Evolutionary conservation across 352 stramenopile genomes (phyloP).

Genomic region (Phytopythium helicoides): DNA sequence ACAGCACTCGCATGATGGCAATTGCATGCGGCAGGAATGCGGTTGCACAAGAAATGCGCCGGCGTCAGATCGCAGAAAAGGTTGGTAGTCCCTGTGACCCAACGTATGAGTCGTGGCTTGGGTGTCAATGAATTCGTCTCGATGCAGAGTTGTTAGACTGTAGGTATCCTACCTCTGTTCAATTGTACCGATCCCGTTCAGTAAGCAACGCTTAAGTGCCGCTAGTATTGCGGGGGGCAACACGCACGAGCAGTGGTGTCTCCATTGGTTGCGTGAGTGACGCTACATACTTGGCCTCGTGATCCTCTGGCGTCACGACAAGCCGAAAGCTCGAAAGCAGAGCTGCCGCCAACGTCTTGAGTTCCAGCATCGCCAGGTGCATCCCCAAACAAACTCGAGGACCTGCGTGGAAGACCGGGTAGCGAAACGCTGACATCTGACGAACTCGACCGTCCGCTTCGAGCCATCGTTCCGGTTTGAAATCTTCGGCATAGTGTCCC

Average conservation of each 20-base stretch:
- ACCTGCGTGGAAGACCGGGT: conserved; percentile 31
- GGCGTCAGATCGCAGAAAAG: conserved; percentile 23
- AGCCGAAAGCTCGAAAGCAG: conserved; percentile 43
- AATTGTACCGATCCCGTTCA: too few relatives aligned
- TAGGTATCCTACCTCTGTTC: too few relatives aligned
- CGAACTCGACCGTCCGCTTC: conserved; percentile 4
- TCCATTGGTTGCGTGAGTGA: not conserved
- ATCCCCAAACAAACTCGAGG: conserved; percentile 28
- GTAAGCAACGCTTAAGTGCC: too few relatives aligned
- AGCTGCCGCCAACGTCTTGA: conserved; percentile 30
- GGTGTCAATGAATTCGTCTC: too few relatives aligned
- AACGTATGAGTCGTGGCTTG: conserved; percentile 29
- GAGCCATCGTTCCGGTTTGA: conserved; percentile 64
- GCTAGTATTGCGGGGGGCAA: not conserved
- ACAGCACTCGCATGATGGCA: conserved; percentile 25
- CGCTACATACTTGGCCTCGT: conserved; percentile 2
- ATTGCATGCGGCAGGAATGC: conserved; percentile 21
- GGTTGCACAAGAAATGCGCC: conserved; percentile 20
- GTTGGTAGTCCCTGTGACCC: conserved; percentile 24
- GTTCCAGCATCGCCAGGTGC: conserved; percentile 50
- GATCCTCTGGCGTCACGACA: not conserved
- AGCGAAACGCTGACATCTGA: conserved; percentile 28
- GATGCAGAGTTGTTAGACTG: too few relatives aligned
- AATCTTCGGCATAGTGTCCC: conserved; percentile 51
- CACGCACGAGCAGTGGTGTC: not conserved